Evolutionary conservation across 108 stramenopile species (phyloP), one percentile per base, ranked within the genome.

Genomic region (Heterococcus sp.): DNA sequence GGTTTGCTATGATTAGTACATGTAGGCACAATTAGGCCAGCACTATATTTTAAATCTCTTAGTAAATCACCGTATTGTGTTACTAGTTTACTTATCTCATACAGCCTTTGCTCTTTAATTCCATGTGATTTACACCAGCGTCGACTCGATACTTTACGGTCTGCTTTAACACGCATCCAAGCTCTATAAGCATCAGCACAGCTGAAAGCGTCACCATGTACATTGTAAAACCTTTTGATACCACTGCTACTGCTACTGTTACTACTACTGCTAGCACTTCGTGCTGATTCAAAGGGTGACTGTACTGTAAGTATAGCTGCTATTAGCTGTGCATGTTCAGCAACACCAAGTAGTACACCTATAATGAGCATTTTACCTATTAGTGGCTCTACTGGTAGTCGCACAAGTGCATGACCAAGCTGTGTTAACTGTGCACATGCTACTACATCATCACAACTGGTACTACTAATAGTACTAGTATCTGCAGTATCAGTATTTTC

Each of bases 91-190:
- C 71, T 73, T 5, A 81, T 81, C 80, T 81, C 80, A 67, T 81
- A 81, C 35, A 81, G 80, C 27, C 80, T 72, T 67, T 81, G 80
- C 66, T 81, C 80, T 35, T 81, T 71, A n/a, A 81, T 58, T 33
- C 80, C 80, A 66, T 36, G 63, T 32, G 65, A 73, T 32, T 66
- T 58, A 65, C 80, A 81, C 80, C 80, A 81, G 31, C 72, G 72
- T 14, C 80, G 71, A n/a, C 71, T 72, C 39, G 70, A 71, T 29
- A 67, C 64, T 21, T 31, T n/a, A 8, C 80, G 65, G 35, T 4
- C 72, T 11, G 72, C 72, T 38, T 81, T 81, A 1, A 81, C 71
- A 32, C 39, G 38, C 35, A 81, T 37, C 80, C 80, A 81, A 35
- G 72, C 72, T 64, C 72, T 63, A 65, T 81, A 81, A 26, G 80